Percentiles rank a stretch among this genome's conserved stretches.
phyloP scores from a whole-genome alignment of 345 rosid species.

The Lepidium africanum region DNA sequence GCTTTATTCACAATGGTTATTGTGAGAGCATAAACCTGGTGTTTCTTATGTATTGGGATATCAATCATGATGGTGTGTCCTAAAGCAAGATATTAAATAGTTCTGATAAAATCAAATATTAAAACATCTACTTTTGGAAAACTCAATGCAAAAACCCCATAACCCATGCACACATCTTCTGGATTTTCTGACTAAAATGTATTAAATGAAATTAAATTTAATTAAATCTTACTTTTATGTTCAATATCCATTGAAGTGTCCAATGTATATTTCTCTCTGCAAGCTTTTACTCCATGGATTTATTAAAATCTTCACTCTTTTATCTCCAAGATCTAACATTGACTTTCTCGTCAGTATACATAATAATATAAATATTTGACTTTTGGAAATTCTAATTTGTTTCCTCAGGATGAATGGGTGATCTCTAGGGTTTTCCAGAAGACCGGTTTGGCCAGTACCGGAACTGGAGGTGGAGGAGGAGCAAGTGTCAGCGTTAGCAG shows the following conservation, averaged over 20 bases:
- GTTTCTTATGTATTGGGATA: conserved; percentile 23
- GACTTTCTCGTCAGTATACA: not conserved
- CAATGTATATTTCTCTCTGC: conserved; percentile 9
- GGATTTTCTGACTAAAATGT: conserved; percentile 17
- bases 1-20: conserved; percentile 16
- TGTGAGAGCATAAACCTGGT: conserved; percentile 12
- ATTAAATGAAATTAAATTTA: not conserved
- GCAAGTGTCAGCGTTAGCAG: conserved; percentile 1
- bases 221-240: not conserved
- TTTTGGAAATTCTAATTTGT: not conserved
- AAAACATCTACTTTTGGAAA: conserved; percentile 17
- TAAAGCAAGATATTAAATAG: conserved; percentile 1
- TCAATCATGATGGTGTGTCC: conserved; percentile 15
- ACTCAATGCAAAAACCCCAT: conserved; percentile 15
- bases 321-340: conserved; percentile 4
- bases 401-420: conserved; percentile 86
- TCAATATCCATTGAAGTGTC: not conserved
- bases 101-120: not conserved
- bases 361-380: not conserved
- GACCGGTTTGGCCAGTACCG: conserved; percentile 34
- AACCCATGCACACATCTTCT: conserved; percentile 19
- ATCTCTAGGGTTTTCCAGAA: conserved; percentile 87
- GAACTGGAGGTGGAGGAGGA: conserved; percentile 10
- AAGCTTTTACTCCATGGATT: conserved; percentile 5
- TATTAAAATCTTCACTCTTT: not conserved